These are phyloP conservation scores for Cryptococcus amylolentus DNA, from an alignment of 1,284 basidiomycete genomes.

Conservation along the genomic window DNA sequence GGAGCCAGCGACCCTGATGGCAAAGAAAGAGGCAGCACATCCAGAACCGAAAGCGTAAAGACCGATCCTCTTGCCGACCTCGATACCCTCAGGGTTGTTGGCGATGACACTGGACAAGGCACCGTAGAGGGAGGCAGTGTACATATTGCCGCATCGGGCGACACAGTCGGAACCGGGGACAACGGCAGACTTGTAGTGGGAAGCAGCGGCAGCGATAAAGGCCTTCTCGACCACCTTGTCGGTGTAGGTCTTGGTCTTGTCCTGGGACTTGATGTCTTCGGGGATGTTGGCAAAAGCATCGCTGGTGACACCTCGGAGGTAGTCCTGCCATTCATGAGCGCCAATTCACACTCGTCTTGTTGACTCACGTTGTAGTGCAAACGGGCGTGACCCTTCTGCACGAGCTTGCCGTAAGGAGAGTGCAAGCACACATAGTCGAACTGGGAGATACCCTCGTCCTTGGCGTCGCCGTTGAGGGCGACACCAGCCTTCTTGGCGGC, in stretches of 20 bases:
- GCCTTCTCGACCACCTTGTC: constrained; percentile 97
- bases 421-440: constrained; percentile 92
- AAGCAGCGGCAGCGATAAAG: constrained; percentile 71
- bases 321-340: constrained; percentile 60
- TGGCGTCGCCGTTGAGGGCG: constrained; percentile 30
- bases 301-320: constrained; percentile 69
- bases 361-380: constrained; percentile 54
- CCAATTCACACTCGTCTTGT: background rate
- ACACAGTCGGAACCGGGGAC: constrained; percentile 77
- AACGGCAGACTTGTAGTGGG: constrained; percentile 67
- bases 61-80: constrained; percentile 74
- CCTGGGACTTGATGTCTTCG: constrained; percentile 60
- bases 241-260: constrained; percentile 70
- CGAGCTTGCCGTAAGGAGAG: constrained; percentile 94
- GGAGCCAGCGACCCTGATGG: constrained; percentile 77
- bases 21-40: constrained; percentile 87
- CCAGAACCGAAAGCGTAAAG: constrained; percentile 95
- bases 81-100: constrained; percentile 61
- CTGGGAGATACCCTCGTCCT: constrained; percentile 61
- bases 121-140: constrained; percentile 95
- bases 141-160: constrained; percentile 93
- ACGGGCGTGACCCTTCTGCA: constrained; percentile 95
- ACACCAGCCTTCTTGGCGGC: constrained; percentile 44
- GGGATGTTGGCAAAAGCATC: constrained; percentile 73
- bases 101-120: constrained; percentile 81